phyloP scores from a whole-genome alignment of 495 filamentous ascomycete species.

The Parathielavia appendiculata region DNA sequence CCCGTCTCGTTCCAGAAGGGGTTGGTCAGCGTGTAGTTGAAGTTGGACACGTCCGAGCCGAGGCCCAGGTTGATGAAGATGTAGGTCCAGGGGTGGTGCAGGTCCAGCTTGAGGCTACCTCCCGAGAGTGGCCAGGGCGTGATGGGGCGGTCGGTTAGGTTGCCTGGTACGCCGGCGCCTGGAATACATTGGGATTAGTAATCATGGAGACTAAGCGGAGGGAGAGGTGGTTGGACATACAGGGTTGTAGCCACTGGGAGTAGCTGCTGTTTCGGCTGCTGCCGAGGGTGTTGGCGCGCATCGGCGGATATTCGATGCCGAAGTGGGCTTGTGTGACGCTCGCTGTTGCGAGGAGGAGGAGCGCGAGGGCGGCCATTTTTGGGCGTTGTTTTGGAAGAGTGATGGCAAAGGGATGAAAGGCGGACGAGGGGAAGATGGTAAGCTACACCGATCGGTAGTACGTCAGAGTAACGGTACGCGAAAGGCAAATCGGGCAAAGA shows the following conservation, averaged over 20 bases:
- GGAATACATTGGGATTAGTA: constrained; percentile 5
- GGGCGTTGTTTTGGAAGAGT: background rate
- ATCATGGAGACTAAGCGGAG: constrained; percentile 9
- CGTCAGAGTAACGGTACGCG: no score
- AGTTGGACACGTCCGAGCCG: constrained; percentile 48
- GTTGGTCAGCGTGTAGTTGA: constrained; percentile 55
- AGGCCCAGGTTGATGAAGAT: constrained; percentile 61
- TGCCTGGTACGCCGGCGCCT: constrained; percentile 54
- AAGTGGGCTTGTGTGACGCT: constrained; percentile 53
- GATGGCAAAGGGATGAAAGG: background rate
- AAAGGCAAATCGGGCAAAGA: no score
- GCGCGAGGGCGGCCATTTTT: constrained; percentile 30
- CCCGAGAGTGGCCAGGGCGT: constrained; percentile 57
- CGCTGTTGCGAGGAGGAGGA: constrained; percentile 34
- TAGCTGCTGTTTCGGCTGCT: constrained; percentile 24
- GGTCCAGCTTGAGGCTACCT: constrained; percentile 49
- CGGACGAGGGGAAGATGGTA: background rate
- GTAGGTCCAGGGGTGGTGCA: constrained; percentile 53
- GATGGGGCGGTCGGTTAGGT: constrained; percentile 43
- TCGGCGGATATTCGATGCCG: constrained; percentile 50
- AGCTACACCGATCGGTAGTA: background rate
- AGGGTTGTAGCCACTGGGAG: constrained; percentile 56
- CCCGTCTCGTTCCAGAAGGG: constrained; percentile 55
- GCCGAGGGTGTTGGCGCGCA: constrained; percentile 50
- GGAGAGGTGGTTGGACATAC: constrained; percentile 32